Evolutionary conservation across 2,329 filamentous ascomycete species (phyloP), one percentile per base, ranked within the genome.

Genomic region (Sarocladium kiliense): DNA sequence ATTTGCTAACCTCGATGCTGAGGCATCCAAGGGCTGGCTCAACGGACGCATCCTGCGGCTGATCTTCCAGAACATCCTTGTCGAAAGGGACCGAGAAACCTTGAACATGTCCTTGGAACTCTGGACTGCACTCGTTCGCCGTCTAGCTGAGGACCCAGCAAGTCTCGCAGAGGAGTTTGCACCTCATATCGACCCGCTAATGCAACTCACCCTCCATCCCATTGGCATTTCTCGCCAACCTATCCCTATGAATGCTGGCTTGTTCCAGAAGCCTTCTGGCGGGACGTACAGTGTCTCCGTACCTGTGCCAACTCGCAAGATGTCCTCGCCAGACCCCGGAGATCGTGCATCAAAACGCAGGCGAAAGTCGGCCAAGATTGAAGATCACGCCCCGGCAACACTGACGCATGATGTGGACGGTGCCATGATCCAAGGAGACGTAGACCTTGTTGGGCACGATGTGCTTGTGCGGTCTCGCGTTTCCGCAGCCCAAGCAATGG

Each of bases 361-460:
- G 32, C 85, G 91, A 58, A 95, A 91, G 70, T 89, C 89, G 0
- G 85, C 89, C n/a, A 96, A 95, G 74, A 74, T 82, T 19, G 89
- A 94, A 55, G 87, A 92, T 26, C 32, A 39, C 12, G 72, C 80
- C 9, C 74, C 81, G 1, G 74, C 81, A 1, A 73, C 80, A 3
- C 81, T 75, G n/a, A 76, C 88, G n/a, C 94, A 99, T 70, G 96
- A 99, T 68, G 91, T 99, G 18, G 94, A 99, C 68, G 94, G 92
- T 10, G 92, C 96, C 62, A 97, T 99, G 87, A 91, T 99, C 77
- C 89, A 93, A 67, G 94, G 95, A 53, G 95, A 99, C 64, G 87
- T 97, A 47, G 95, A 99, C 66, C 78, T 99, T 41, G 92, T 99
- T 25, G 92, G 94, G 30, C 82, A 88, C 64, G 94, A 99, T 58